These are phyloP conservation scores for Strobilomyces echinocephalus DNA, from an alignment of 768 basidiomycete genomes.

Conservation along the genomic window DNA sequence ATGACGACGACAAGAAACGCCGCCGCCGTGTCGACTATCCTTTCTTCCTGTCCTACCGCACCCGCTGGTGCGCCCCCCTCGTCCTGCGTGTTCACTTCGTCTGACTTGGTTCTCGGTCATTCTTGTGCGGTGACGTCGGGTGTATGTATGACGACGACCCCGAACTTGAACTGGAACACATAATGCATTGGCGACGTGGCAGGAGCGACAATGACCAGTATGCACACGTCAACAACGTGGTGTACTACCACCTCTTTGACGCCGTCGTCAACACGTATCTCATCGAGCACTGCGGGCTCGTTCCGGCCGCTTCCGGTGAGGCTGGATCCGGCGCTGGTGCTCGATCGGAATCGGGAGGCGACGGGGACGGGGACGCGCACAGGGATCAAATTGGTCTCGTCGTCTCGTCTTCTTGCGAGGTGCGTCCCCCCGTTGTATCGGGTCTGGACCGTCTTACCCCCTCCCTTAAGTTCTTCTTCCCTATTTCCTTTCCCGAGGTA, in stretches of 20 bases:
- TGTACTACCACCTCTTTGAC: slow-evolving; percentile 81
- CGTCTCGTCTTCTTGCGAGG: slow-evolving; percentile 71
- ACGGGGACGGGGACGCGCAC: background rate
- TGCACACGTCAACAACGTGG: slow-evolving; percentile 72
- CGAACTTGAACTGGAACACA: too few species aligned
- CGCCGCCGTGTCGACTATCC: slow-evolving; percentile 50
- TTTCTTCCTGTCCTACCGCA: slow-evolving; percentile 59
- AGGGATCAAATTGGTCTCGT: slow-evolving; percentile 63
- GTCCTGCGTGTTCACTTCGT: background rate
- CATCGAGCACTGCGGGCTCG: slow-evolving; percentile 55
- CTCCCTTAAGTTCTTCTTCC: slow-evolving; percentile 54
- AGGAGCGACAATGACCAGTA: slow-evolving; percentile 91
- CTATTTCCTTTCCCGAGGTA: slow-evolving; percentile 68
- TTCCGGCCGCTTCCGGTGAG: slow-evolving; percentile 40
- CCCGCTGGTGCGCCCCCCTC: slow-evolving; percentile 52
- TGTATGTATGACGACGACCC: too few species aligned
- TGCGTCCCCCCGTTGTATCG: slow-evolving; percentile 15
- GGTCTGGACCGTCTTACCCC: background rate
- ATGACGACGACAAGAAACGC: slow-evolving; percentile 28
- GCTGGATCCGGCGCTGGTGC: too few species aligned
- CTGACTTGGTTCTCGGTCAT: slow-evolving; percentile 5
- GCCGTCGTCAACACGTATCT: slow-evolving; percentile 79
- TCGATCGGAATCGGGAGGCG: background rate
- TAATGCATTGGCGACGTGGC: background rate
- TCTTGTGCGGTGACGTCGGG: too few species aligned